Conservation (phyloP, 768 basidiomycete species). For the Tricholoma bakamatsutake region DNA sequence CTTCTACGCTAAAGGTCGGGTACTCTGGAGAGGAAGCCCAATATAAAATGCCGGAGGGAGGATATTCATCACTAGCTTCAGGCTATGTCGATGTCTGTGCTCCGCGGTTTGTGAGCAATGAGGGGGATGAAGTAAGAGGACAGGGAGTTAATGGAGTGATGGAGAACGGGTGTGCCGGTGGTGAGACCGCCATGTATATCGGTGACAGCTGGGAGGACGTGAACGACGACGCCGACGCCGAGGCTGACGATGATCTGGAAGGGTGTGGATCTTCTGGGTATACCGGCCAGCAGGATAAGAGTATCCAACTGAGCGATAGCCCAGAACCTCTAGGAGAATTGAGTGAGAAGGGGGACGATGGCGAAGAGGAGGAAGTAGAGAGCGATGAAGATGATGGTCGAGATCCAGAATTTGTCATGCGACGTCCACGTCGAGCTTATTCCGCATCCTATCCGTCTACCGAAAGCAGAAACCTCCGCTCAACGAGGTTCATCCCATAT, state of each 20-base stretch:
- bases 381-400: slow-evolving; percentile 26
- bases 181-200: background rate
- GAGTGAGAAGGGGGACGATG: slow-evolving; percentile 12
- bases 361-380: slow-evolving; percentile 20
- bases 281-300: slow-evolving; percentile 14
- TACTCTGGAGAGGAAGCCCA: slow-evolving; percentile 1
- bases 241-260: slow-evolving; percentile 25
- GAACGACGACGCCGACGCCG: slow-evolving; percentile 19
- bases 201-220: slow-evolving; percentile 7
- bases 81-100: slow-evolving; percentile 11
- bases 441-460: slow-evolving; percentile 3
- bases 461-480: slow-evolving; percentile 8
- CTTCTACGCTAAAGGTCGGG: slow-evolving; percentile 4
- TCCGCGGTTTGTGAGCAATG: slow-evolving; percentile 7
- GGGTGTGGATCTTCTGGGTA: slow-evolving; percentile 24
- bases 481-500: slow-evolving; percentile 12
- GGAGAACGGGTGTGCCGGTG: slow-evolving; percentile 4
- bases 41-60: slow-evolving; percentile 4
- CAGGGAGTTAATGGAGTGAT: slow-evolving; percentile 2
- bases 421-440: slow-evolving; percentile 15
- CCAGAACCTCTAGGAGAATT: slow-evolving; percentile 6
- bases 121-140: background rate
- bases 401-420: slow-evolving; percentile 26
- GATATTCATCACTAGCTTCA: background rate
- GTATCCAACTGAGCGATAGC: slow-evolving; percentile 14